These are phyloP conservation scores for Vitis labrusca DNA, from an alignment of 164 flowering plant species.

Conservation along the genomic window DNA sequence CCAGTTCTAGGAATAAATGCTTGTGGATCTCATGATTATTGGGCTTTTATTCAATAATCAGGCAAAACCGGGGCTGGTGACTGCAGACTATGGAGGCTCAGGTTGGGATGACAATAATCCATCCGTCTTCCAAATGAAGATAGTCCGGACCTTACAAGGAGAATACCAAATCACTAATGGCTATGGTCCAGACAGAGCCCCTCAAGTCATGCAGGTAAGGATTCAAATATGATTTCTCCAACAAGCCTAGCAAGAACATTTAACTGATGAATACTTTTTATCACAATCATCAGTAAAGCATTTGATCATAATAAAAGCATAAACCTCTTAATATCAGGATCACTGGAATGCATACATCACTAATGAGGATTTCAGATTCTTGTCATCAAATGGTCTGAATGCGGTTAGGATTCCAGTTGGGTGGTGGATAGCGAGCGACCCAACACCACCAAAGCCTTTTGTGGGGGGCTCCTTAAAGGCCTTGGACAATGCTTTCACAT, in stretches of 20 bases:
- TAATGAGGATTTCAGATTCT: constrained; percentile 53
- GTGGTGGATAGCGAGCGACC: constrained; percentile 65
- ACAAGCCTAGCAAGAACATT: too few species aligned
- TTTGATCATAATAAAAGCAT: too few species aligned
- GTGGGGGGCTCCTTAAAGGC: constrained; percentile 52
- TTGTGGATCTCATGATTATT: too few species aligned
- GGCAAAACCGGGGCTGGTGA: constrained; percentile 42
- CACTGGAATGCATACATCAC: constrained; percentile 50
- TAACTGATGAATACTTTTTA: too few species aligned
- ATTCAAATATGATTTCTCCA: not conserved
- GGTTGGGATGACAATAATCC: constrained; percentile 51
- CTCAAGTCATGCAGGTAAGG: constrained; percentile 45
- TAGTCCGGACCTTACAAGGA: constrained; percentile 25
- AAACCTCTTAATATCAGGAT: constrained; percentile 22
- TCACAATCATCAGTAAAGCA: too few species aligned
- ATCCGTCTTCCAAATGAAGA: constrained; percentile 43
- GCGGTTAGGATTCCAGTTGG: constrained; percentile 65
- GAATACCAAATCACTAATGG: constrained; percentile 66
- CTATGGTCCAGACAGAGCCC: constrained; percentile 48
- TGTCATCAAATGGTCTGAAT: constrained; percentile 42
- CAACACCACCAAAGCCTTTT: constrained; percentile 51
- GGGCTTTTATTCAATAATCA: constrained; percentile 8
- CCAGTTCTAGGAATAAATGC: not conserved
- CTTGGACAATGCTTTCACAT: constrained; percentile 52
- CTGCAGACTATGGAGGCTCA: constrained; percentile 45